phyloP scores from a whole-genome alignment of 2,329 filamentous ascomycete genomes.

The Teratosphaeria epicoccoides region DNA sequence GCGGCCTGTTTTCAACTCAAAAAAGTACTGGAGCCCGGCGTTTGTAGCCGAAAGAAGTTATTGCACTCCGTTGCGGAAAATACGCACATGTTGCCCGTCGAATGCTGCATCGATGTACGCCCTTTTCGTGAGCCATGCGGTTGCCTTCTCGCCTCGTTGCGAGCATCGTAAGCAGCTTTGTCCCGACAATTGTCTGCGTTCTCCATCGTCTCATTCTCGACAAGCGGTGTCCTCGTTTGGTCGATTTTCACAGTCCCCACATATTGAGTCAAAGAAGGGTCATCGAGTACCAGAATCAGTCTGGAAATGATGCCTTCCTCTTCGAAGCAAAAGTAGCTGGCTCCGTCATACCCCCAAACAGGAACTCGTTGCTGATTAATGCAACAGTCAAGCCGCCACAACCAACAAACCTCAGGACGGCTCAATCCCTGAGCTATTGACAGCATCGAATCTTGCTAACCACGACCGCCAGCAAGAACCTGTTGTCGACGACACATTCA shows the following conservation, averaged over 20 bases:
- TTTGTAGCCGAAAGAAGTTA: background rate
- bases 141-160: background rate
- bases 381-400: background rate
- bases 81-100: too few relatives aligned
- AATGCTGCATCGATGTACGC: background rate
- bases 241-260: background rate
- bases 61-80: background rate
- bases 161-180: background rate
- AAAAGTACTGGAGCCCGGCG: too few relatives aligned
- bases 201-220: background rate
- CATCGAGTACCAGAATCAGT: background rate
- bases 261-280: background rate
- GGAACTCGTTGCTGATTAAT: background rate
- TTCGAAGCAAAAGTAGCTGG: background rate
- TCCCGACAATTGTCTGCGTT: background rate
- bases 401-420: background rate
- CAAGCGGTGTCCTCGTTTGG: too few relatives aligned
- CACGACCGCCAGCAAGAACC: background rate
- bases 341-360: background rate
- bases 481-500: background rate
- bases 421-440: background rate
- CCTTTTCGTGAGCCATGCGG: background rate
- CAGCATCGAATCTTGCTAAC: background rate
- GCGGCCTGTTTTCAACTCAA: too few relatives aligned
- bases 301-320: too few relatives aligned